Conservation (phyloP, 2,329 filamentous ascomycete genomes). For the Didymella segeticola region DNA sequence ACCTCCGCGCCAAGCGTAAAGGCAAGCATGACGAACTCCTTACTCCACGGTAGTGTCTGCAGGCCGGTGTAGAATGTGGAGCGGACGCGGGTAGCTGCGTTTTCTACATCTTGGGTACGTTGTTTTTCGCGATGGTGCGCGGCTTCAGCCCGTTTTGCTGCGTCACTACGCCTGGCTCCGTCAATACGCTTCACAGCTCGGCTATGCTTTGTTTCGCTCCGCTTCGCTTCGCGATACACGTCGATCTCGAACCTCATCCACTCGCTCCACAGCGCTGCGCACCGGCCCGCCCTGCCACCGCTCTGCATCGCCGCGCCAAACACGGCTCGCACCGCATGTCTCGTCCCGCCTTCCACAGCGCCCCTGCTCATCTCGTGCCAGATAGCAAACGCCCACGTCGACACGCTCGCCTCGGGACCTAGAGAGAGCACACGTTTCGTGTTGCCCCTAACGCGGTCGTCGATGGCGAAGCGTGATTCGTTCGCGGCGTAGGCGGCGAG, state of each 20-base stretch:
- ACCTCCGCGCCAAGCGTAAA: slow-evolving; percentile 52
- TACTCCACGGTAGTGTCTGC: slow-evolving; percentile 67
- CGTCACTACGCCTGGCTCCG: too few relatives aligned
- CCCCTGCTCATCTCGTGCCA: slow-evolving; percentile 59
- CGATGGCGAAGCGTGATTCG: slow-evolving; percentile 72
- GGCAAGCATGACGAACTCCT: slow-evolving; percentile 64
- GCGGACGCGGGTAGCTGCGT: too few relatives aligned
- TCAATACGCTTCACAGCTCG: too few relatives aligned
- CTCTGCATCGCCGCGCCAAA: too few relatives aligned
- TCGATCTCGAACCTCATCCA: slow-evolving; percentile 48
- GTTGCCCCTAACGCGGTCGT: slow-evolving; percentile 76
- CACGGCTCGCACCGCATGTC: slow-evolving; percentile 60
- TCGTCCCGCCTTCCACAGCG: slow-evolving; percentile 52
- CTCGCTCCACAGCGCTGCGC: slow-evolving; percentile 40
- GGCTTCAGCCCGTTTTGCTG: too few relatives aligned
- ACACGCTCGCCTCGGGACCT: slow-evolving; percentile 48
- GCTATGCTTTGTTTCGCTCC: too few relatives aligned
- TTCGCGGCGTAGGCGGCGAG: slow-evolving; percentile 76
- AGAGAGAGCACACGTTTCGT: slow-evolving; percentile 55
- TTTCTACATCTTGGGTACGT: too few relatives aligned
- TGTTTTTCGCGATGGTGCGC: too few relatives aligned
- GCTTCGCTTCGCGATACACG: too few relatives aligned
- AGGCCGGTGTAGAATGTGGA: slow-evolving; percentile 64
- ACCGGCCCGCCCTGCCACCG: too few relatives aligned
- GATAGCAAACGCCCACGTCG: slow-evolving; percentile 62